Evolutionary conservation across 1,284 basidiomycete genomes (phyloP).

Genomic region (Naganishia albida): DNA sequence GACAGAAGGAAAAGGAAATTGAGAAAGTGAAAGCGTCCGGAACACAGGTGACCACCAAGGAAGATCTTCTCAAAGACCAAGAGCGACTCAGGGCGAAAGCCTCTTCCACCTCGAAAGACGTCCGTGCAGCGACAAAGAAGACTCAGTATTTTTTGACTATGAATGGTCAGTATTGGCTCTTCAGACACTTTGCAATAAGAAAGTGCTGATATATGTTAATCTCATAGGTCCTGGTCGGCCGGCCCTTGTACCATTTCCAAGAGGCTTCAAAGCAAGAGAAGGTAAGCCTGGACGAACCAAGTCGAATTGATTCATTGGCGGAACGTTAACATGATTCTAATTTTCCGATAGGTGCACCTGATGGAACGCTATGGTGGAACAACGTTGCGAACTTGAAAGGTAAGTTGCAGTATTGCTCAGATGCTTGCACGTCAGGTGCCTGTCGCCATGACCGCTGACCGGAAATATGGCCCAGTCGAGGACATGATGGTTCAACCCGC

Average conservation of each 20-base stretch:
- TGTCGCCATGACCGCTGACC: neutral
- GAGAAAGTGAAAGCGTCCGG: conserved; percentile 21
- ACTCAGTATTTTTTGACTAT: conserved; percentile 36
- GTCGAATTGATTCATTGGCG: too few species aligned
- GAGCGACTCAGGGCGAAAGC: conserved; percentile 29
- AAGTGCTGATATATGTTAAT: neutral
- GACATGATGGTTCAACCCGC: conserved; percentile 32
- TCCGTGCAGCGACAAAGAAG: conserved; percentile 33
- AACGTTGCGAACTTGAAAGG: conserved; percentile 32
- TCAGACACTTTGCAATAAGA: too few species aligned
- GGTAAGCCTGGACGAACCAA: neutral
- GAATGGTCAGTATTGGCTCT: conserved; percentile 24
- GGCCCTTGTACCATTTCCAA: conserved; percentile 32
- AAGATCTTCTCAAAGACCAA: conserved; percentile 31
- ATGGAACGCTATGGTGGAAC: conserved; percentile 36
- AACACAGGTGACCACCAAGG: conserved; percentile 28
- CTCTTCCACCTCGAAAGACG: conserved; percentile 26
- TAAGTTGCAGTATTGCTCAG: neutral
- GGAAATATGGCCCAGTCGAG: conserved; percentile 11
- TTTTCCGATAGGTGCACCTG: conserved; percentile 21
- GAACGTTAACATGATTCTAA: neutral
- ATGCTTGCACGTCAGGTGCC: too few species aligned
- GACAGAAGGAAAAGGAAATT: conserved; percentile 22
- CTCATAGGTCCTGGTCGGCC: conserved; percentile 31
- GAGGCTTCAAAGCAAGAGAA: conserved; percentile 31